Evolutionary conservation across 768 basidiomycete genomes (phyloP).

Genomic region (Trichaptum fuscoviolaceum): DNA sequence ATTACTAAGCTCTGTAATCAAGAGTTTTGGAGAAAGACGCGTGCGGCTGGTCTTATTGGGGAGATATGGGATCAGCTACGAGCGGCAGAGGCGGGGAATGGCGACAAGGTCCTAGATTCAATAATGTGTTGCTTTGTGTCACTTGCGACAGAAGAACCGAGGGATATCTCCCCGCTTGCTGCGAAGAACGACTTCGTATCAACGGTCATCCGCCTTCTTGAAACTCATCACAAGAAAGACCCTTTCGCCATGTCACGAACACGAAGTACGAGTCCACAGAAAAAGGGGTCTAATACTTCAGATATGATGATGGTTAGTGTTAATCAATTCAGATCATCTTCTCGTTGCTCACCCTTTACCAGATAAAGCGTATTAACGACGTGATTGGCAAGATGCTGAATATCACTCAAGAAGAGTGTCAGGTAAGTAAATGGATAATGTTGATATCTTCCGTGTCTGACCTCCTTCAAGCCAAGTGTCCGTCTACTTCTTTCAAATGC

Average conservation of each 20-base stretch:
- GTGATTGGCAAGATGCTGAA: background rate
- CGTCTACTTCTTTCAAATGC: conserved; percentile 48
- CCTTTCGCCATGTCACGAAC: conserved; percentile 35
- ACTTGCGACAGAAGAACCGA: conserved; percentile 54
- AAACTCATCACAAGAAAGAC: conserved; percentile 32
- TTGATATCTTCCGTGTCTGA: background rate
- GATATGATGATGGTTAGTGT: conserved; percentile 1
- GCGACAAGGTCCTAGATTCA: conserved; percentile 62
- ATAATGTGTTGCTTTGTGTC: conserved; percentile 57
- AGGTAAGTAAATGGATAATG: conserved; percentile 2
- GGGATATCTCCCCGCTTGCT: conserved; percentile 51
- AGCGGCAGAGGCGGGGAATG: conserved; percentile 51
- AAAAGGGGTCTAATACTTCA: background rate
- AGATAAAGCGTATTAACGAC: background rate
- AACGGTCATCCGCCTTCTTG: conserved; percentile 22
- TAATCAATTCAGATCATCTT: background rate
- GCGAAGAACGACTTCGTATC: conserved; percentile 25
- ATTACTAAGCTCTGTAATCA: conserved; percentile 65
- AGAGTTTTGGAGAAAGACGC: conserved; percentile 77
- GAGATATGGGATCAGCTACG: conserved; percentile 65
- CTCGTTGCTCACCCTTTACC: background rate
- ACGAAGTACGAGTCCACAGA: background rate
- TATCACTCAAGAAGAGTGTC: background rate
- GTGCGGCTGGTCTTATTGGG: conserved; percentile 65
- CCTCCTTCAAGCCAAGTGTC: conserved; percentile 42